These are phyloP conservation scores for Marasmius tenuissimus DNA, from an alignment of 1,284 basidiomycete genomes.

Conservation along the genomic window DNA sequence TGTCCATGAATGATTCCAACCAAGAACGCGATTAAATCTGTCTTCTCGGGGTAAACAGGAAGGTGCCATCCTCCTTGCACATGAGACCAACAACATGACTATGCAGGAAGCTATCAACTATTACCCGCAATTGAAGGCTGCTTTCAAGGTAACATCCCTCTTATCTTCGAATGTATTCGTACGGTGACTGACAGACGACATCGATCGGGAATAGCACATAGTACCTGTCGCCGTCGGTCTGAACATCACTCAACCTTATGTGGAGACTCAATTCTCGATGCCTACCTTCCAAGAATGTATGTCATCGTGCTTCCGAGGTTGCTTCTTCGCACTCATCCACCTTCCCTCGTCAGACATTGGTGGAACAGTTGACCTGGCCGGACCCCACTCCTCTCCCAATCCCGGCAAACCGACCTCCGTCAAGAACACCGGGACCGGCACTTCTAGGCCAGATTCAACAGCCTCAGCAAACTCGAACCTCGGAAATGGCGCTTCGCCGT, in stretches of 20 bases:
- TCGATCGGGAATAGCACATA: conserved; percentile 29
- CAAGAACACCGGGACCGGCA: not conserved
- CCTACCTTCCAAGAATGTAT: conserved; percentile 47
- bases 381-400: not conserved
- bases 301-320: conserved; percentile 14
- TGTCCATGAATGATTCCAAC: conserved; percentile 3
- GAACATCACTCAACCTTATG: conserved; percentile 48
- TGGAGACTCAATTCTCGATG: conserved; percentile 38
- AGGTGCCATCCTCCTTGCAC: conserved; percentile 46
- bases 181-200: not conserved
- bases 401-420: not conserved
- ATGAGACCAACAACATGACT: conserved; percentile 27
- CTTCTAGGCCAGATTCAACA: not conserved
- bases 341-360: not conserved
- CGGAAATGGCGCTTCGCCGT: not conserved
- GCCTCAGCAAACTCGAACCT: not conserved
- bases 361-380: not conserved
- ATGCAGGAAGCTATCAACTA: conserved; percentile 24
- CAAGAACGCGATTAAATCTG: not conserved
- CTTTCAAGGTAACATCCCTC: conserved; percentile 34
- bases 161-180: conserved; percentile 7
- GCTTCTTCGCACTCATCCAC: too few relatives aligned
- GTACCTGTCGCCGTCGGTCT: conserved; percentile 48
- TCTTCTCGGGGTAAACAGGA: conserved; percentile 23
- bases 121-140: conserved; percentile 31